phyloP scores from a whole-genome alignment of 2,329 filamentous ascomycete species.

The Colletotrichum sp. region DNA sequence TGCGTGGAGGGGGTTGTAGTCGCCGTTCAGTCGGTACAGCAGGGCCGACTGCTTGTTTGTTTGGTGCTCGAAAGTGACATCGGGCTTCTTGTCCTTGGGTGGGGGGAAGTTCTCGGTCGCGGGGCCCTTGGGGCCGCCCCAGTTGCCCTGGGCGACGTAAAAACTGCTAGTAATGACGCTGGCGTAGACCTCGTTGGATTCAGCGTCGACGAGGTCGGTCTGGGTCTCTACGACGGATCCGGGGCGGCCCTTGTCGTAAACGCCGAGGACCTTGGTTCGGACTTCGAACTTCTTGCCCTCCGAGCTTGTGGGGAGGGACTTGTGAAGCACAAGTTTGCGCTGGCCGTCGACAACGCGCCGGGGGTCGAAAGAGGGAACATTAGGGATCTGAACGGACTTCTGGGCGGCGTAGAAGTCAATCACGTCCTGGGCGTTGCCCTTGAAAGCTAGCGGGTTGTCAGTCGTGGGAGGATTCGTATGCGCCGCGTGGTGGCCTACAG shows the following conservation, averaged over 20 bases:
- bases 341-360: conserved; percentile 83
- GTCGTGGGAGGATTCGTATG: not conserved
- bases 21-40: conserved; percentile 85
- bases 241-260: conserved; percentile 89
- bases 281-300: conserved; percentile 77
- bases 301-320: conserved; percentile 75
- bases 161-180: conserved; percentile 75
- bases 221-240: conserved; percentile 84
- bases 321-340: conserved; percentile 78
- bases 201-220: conserved; percentile 75
- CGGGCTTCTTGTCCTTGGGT: conserved; percentile 73
- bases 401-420: conserved; percentile 83
- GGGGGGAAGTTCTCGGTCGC: conserved; percentile 80
- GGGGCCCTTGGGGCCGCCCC: conserved; percentile 91
- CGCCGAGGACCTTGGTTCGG: conserved; percentile 78
- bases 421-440: conserved; percentile 76
- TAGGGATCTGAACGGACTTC: conserved; percentile 70
- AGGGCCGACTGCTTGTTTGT: conserved; percentile 75
- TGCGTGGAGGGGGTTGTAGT: conserved; percentile 93
- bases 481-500: conserved; percentile 51
- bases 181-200: conserved; percentile 72
- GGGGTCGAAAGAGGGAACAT: conserved; percentile 77
- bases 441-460: conserved; percentile 64
- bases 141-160: conserved; percentile 79
- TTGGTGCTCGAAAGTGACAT: conserved; percentile 73